Percentiles rank a stretch among this genome's conserved stretches.
phyloP scores from a whole-genome alignment of 2,329 filamentous ascomycete genomes.

The Aspergillus versicolor region DNA sequence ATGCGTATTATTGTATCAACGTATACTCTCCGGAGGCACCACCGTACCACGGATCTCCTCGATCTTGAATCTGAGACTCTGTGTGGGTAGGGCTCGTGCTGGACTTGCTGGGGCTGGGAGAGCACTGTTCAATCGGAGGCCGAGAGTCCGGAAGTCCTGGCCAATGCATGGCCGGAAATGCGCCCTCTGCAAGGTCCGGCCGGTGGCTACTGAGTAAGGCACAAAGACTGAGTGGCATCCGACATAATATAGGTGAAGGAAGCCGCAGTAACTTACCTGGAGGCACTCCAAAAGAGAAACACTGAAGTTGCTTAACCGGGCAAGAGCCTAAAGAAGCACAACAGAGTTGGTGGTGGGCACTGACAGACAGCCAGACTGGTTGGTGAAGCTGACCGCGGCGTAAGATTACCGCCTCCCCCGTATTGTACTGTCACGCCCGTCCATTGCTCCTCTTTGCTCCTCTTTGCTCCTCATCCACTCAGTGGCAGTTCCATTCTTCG shows the following conservation, averaged over 20 bases:
- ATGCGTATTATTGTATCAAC: too few species aligned
- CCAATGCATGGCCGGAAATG: constrained; percentile 1
- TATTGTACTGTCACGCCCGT: neutral
- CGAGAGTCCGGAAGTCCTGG: constrained; percentile 6
- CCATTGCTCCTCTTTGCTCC: neutral
- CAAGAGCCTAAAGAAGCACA: too few species aligned
- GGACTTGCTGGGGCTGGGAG: neutral
- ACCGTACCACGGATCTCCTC: too few species aligned
- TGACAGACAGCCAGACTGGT: neutral
- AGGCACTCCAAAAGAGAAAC: neutral
- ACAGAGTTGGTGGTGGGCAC: too few species aligned
- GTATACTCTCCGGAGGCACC: too few species aligned
- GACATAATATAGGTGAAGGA: too few species aligned
- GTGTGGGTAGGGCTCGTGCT: constrained; percentile 9
- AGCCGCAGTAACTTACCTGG: too few species aligned
- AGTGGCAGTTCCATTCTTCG: neutral
- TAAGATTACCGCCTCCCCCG: constrained; percentile 1
- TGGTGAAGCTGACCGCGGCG: neutral
- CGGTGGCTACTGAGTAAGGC: neutral
- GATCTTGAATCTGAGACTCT: constrained; percentile 2
- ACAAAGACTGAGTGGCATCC: neutral
- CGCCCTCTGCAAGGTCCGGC: constrained; percentile 1
- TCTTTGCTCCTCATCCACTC: neutral
- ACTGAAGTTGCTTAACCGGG: neutral
- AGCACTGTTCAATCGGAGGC: constrained; percentile 8